Evolutionary conservation across 345 rosid genomes (phyloP), one percentile per base, ranked within the genome.

Genomic region (Erucastrum elatum): DNA sequence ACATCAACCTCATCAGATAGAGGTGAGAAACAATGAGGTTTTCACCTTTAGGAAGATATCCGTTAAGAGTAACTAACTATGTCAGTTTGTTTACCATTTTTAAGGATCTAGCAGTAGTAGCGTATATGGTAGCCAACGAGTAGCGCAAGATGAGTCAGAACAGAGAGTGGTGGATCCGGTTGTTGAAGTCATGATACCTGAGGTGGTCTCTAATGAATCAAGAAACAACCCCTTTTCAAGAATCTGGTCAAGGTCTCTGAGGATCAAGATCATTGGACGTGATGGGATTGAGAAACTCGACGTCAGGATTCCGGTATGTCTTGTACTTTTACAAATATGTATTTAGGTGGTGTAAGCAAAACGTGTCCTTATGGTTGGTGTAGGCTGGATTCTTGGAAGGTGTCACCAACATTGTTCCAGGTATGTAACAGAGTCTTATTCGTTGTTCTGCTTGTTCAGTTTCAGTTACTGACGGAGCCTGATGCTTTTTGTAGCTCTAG

Each of bases 371-470:
- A 27, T 60, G 44, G 75, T 64, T 69, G 66, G 61, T 56, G 6
- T 90, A 94, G 97, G 95, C 98, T 1, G 98, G 98, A 63, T 90
- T 89, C 77, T 74, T 94, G 86, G 97, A 92, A 58, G 97, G 92
- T 29, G 79, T 94, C 75, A 90, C 98, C 70, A 90, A 91, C 76
- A 87, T 94, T 44, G 97, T 94, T 68, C 97, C 97, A 75, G 98
- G 98, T 53, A 13, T 21, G 21, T 21, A 71, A 29, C 64, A 44
- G 3, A 5, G 25, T 68, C 61, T 7, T 6, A n/a, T 69, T 68
- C 39, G 39, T 29, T 59, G 15, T 33, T 72, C 56, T 51, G 58
- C 6, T 55, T 75, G 1, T 55, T 65, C 30, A 15, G 64, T 31
- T 66, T 37, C 55, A 4, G 74, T 35, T 33, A 60, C n/a, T 58